Evolutionary conservation across 257 asterid species (phyloP).

Genomic region (Mentha longifolia): DNA sequence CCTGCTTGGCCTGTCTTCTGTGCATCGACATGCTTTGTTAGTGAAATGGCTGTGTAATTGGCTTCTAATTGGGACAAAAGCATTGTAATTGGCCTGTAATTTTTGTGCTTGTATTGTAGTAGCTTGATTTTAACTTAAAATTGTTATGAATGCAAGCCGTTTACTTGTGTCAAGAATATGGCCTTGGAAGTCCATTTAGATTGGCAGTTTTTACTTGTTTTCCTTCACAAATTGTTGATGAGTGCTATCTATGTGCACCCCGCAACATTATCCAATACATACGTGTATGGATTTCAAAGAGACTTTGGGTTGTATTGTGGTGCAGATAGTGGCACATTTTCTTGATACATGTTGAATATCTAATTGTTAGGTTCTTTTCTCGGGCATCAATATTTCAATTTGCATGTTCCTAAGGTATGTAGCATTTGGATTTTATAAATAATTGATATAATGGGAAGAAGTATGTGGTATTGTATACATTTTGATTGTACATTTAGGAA

Average conservation of each 20-base stretch:
- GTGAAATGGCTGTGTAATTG: background rate
- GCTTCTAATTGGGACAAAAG: background rate
- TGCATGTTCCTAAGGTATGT: constrained; percentile 6
- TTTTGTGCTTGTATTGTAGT: background rate
- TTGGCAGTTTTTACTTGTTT: background rate
- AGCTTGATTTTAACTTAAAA: constrained; percentile 1
- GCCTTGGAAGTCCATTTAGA: background rate
- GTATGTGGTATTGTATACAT: background rate
- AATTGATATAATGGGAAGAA: background rate
- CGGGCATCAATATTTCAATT: background rate
- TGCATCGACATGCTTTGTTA: constrained; percentile 18
- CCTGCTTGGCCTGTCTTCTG: no score
- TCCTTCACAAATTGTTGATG: background rate
- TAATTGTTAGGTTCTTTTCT: background rate
- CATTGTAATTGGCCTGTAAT: background rate
- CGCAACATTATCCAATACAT: background rate
- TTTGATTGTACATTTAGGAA: no score
- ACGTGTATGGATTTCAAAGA: background rate
- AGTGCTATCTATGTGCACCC: background rate
- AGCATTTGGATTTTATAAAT: background rate
- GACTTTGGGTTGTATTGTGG: background rate
- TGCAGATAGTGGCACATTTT: background rate
- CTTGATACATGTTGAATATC: background rate
- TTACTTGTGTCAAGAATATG: constrained; percentile 2
- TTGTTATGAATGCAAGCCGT: background rate